Conservation (phyloP, 1,284 basidiomycete genomes). For the Coniferiporia sulphurascens region DNA sequence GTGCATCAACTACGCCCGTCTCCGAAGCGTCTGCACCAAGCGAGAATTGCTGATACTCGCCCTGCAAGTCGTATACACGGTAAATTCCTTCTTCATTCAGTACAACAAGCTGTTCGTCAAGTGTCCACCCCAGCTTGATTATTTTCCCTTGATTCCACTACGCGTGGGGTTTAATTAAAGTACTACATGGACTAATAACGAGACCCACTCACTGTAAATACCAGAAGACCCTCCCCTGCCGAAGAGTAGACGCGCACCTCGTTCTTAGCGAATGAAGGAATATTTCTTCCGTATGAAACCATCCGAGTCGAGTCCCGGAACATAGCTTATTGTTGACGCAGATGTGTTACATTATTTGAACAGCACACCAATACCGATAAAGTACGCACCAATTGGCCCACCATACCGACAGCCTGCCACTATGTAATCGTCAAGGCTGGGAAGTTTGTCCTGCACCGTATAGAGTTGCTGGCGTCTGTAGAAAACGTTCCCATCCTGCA, state of each 20-base stretch:
- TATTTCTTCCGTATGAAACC: conserved; percentile 65
- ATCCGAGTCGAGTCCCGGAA: conserved; percentile 84
- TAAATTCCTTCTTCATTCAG: conserved; percentile 92
- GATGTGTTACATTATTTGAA: conserved; percentile 4
- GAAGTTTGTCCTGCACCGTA: conserved; percentile 74
- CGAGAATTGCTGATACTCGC: conserved; percentile 80
- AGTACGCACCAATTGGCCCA: conserved; percentile 74
- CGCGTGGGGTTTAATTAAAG: conserved; percentile 24
- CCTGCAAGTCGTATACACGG: conserved; percentile 84
- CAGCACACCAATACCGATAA: not conserved
- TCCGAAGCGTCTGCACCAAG: conserved; percentile 84
- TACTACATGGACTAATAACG: conserved; percentile 24
- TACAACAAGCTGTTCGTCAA: conserved; percentile 76
- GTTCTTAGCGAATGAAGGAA: conserved; percentile 62
- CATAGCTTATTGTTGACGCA: conserved; percentile 50
- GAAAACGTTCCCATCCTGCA: conserved; percentile 75
- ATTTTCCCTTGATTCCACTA: conserved; percentile 85
- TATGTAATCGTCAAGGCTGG: conserved; percentile 76
- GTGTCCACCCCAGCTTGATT: conserved; percentile 79
- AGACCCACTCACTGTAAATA: conserved; percentile 61
- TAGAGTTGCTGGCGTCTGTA: conserved; percentile 83
- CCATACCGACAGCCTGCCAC: conserved; percentile 82
- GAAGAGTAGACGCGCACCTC: conserved; percentile 75
- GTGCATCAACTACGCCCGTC: conserved; percentile 80
- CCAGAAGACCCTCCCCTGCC: conserved; percentile 60